These are phyloP conservation scores for Drosera capensis DNA, from an alignment of 148 eudicot genomes.

Conservation along the genomic window DNA sequence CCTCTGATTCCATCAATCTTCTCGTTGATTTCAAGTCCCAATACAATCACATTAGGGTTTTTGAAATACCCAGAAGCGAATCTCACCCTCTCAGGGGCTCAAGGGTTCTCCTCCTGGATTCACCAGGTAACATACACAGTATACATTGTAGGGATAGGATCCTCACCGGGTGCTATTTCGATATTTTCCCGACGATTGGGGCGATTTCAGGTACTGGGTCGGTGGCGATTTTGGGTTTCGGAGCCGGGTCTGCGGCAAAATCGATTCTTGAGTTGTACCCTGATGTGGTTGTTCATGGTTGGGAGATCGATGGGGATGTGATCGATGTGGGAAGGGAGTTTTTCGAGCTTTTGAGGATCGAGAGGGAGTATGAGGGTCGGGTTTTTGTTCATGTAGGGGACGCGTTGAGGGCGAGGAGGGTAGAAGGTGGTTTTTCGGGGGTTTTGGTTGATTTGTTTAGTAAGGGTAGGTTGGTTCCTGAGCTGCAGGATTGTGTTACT, in stretches of 20 bases:
- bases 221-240: slow-evolving; percentile 64
- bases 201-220: slow-evolving; percentile 74
- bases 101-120: slow-evolving; percentile 62
- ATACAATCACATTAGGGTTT: slow-evolving; percentile 56
- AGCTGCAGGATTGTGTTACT: slow-evolving; percentile 50
- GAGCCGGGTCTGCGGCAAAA: slow-evolving; percentile 70
- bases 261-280: slow-evolving; percentile 43
- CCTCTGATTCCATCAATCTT: slow-evolving; percentile 40
- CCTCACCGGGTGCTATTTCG: slow-evolving; percentile 59
- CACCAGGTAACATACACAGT: slow-evolving; percentile 81
- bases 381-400: slow-evolving; percentile 42
- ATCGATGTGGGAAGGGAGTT: slow-evolving; percentile 52
- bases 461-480: slow-evolving; percentile 55
- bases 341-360: slow-evolving; percentile 38
- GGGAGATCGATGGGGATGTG: slow-evolving; percentile 74
- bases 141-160: slow-evolving; percentile 32
- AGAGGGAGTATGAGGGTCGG: slow-evolving; percentile 24
- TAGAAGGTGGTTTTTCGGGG: slow-evolving; percentile 44
- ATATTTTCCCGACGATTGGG: slow-evolving; percentile 69
- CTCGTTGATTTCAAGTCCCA: slow-evolving; percentile 61
- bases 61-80: slow-evolving; percentile 48
- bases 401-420: slow-evolving; percentile 31
- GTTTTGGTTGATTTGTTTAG: slow-evolving; percentile 68
- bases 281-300: slow-evolving; percentile 48
- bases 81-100: slow-evolving; percentile 80